Base-by-base conservation (phyloP, 1,284 basidiomycete genomes). In the Xerocomus nothofagi region DNA sequence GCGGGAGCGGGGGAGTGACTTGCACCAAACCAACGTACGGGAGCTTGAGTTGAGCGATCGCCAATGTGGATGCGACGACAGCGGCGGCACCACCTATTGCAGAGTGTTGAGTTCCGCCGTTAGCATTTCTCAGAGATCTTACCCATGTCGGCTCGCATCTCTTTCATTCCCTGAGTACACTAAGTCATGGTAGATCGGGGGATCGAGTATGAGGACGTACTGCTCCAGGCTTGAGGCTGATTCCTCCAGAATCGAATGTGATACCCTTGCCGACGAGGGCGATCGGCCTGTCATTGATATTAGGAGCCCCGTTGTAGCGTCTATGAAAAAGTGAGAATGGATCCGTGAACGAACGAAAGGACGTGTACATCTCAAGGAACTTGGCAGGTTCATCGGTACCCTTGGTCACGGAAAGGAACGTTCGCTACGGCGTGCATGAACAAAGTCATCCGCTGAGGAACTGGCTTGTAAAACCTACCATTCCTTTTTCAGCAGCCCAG, bases 201-300 rank as follows among this genome's bases (percentile, higher is more conserved):
- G 12, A 43, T 41, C 36, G 42, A 49, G 36, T 44, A 63, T 58
- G 43, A 58, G 47, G 14, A 75, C 80, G 62, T 69, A 91, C 91
- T 26, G 79, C 76, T 33, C 78, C 70, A 17, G 87, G 82, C 72
- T 95, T 95, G 67, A 95, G 71, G 53, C 86, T 88, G 67, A 95
- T 94, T 60, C 93, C 93, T 75, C 93, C 93, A 6, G 86, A 84
- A 69, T 94, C 91, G 54, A 92, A 92, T 6, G 90, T 92, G 63
- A 93, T 87, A 50, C 91, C 93, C 61, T 95, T 95, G 39, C 93
- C 93, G 36, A 95, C 90, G 51, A 93, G 79, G 2, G 84, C 86
- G 5, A 93, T 73, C 9, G 88, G 88, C 45, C 76, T 75, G 0
- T 76, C 81, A 39, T 79, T 71, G 50, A 72, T 71, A 44, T 75